A percentile compares a stretch with the other conserved stretches of the same genome.
These are phyloP conservation scores for Colletotrichum lentis DNA, from an alignment of 2,329 filamentous ascomycete species.

Conservation along the genomic window DNA sequence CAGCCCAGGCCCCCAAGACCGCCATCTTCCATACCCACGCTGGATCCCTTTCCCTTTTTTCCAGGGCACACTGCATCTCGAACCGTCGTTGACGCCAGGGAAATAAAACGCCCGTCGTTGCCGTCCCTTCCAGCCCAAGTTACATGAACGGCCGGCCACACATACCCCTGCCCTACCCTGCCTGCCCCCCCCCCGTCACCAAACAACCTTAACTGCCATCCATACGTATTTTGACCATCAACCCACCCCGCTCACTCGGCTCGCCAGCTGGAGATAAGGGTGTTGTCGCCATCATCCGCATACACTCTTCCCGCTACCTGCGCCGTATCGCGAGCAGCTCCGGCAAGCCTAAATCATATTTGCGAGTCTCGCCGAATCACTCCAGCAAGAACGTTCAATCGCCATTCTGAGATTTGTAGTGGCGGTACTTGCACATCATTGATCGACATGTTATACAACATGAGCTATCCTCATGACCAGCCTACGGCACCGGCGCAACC, in stretches of 20 bases:
- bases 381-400: background rate
- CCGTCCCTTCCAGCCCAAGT: background rate
- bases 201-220: conserved; percentile 15
- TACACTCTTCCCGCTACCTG: background rate
- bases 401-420: background rate
- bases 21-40: background rate
- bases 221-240: conserved; percentile 9
- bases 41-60: background rate
- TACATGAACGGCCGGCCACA: background rate
- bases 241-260: background rate
- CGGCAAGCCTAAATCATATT: background rate
- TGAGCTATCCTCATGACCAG: conserved; percentile 42
- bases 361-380: background rate
- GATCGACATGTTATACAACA: conserved; percentile 41
- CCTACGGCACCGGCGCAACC: conserved; percentile 18
- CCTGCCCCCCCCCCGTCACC: background rate
- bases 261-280: conserved; percentile 5
- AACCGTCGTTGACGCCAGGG: conserved; percentile 5
- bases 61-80: background rate
- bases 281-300: background rate
- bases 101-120: background rate
- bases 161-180: too few relatives aligned
- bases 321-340: background rate
- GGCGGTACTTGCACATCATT: conserved; percentile 12
- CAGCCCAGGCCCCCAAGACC: conserved; percentile 26